These are phyloP conservation scores for Carex arenaria DNA, from an alignment of 202 grass and related monocot species.

Conservation along the genomic window DNA sequence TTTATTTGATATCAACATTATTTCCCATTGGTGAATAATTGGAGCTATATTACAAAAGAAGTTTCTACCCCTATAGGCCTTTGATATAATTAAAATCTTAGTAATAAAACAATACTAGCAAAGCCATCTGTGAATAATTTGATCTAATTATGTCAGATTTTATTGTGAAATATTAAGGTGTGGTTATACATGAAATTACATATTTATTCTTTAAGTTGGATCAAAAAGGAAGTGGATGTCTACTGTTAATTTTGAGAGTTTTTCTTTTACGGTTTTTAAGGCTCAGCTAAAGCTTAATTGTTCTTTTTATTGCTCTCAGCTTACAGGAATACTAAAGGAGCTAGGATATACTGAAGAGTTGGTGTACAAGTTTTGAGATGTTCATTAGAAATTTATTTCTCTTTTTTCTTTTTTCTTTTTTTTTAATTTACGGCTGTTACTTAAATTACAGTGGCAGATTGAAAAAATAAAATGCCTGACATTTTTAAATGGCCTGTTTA, in stretches of 20 bases:
- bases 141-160: neutral
- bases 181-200: neutral
- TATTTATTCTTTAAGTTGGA: neutral
- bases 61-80: neutral
- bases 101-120: neutral
- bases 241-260: neutral
- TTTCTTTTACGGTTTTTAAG: neutral
- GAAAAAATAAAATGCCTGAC: conserved; percentile 3
- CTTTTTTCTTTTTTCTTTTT: neutral
- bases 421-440: neutral
- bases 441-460: neutral
- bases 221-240: neutral
- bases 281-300: neutral
- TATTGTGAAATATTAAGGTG: neutral
- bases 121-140: neutral
- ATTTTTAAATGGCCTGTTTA: neutral
- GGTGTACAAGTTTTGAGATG: conserved; percentile 93
- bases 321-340: conserved; percentile 76
- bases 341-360: conserved; percentile 64
- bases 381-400: neutral
- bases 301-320: conserved; percentile 33
- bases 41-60: neutral
- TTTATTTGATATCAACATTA: neutral
- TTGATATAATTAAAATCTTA: neutral
- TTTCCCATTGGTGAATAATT: neutral